A percentile compares a stretch with the other conserved stretches of the same genome.
Evolutionary conservation across 2,329 filamentous ascomycete genomes (phyloP).

Genomic region (Lasiodiplodia sp.): DNA sequence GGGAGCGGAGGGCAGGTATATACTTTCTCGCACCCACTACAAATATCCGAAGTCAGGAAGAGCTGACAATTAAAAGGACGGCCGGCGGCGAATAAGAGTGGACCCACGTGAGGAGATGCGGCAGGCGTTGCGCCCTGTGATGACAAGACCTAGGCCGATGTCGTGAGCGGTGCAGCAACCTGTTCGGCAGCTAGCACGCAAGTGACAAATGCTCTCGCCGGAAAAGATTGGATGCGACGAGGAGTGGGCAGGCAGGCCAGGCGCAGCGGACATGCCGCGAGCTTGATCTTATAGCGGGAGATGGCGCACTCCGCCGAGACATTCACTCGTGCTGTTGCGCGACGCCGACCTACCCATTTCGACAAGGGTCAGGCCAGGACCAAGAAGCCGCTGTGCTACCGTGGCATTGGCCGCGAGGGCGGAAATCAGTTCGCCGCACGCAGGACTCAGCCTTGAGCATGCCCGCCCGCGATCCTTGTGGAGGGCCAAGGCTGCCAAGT

Average conservation of each 20-base stretch:
- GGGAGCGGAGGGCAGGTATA: conserved; percentile 14
- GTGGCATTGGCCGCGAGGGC: conserved; percentile 18
- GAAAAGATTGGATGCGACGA: neutral
- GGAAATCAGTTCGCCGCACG: conserved; percentile 23
- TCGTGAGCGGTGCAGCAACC: conserved; percentile 14
- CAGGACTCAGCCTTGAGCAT: conserved; percentile 7
- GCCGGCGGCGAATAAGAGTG: conserved; percentile 6
- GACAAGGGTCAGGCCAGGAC: conserved; percentile 9
- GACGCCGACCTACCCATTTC: conserved; percentile 13
- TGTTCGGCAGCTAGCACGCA: neutral
- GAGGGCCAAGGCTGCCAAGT: conserved; percentile 26
- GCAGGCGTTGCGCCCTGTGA: conserved; percentile 14
- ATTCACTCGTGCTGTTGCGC: conserved; percentile 1
- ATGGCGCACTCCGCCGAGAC: conserved; percentile 21
- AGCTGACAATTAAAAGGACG: neutral
- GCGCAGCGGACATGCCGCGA: neutral
- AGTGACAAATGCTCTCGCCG: conserved; percentile 21
- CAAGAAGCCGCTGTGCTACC: conserved; percentile 21
- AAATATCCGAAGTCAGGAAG: conserved; percentile 2
- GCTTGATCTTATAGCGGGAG: conserved; percentile 10
- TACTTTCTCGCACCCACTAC: conserved; percentile 8
- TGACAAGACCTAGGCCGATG: conserved; percentile 15
- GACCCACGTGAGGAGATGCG: conserved; percentile 4
- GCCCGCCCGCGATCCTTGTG: conserved; percentile 26
- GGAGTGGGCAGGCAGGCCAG: neutral